Evolutionary conservation across 768 basidiomycete species (phyloP).

Genomic region (Lactifluus hygrophoroides): DNA sequence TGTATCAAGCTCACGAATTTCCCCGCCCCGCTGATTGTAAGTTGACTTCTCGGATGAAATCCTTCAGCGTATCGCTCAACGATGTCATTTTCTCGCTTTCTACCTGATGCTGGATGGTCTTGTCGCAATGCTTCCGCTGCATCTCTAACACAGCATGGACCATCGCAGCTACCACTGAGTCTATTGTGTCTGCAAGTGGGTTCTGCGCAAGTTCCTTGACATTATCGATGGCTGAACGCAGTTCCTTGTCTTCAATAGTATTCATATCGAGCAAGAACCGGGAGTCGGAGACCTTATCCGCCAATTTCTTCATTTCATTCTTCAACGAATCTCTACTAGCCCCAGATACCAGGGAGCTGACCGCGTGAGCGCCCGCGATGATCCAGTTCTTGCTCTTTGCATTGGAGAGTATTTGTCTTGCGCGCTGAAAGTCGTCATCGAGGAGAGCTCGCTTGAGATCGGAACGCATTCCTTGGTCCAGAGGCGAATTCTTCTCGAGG

Average conservation of each 20-base stretch:
- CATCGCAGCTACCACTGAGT: neutral
- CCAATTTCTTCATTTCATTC: conserved; percentile 1
- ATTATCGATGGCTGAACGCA: neutral
- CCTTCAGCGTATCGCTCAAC: neutral
- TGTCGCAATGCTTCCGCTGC: neutral
- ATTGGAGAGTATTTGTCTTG: neutral
- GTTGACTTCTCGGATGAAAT: conserved; percentile 6
- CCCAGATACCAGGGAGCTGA: neutral
- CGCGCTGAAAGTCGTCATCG: neutral
- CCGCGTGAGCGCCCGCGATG: neutral
- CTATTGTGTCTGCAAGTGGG: neutral
- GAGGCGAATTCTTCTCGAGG: neutral
- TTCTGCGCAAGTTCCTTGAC: neutral
- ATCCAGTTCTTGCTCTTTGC: neutral
- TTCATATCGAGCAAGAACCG: conserved; percentile 4
- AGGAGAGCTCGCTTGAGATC: neutral
- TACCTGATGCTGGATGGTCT: neutral
- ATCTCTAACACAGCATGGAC: neutral
- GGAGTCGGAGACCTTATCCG: neutral
- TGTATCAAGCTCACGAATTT: neutral
- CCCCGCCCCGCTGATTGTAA: neutral
- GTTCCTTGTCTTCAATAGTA: neutral
- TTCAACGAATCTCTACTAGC: neutral
- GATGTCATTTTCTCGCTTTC: neutral
- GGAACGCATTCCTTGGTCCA: neutral